Evolutionary conservation across 192 early-diverging fungal species (phyloP).

Genomic region (Rhizoclosmatium sp.): DNA sequence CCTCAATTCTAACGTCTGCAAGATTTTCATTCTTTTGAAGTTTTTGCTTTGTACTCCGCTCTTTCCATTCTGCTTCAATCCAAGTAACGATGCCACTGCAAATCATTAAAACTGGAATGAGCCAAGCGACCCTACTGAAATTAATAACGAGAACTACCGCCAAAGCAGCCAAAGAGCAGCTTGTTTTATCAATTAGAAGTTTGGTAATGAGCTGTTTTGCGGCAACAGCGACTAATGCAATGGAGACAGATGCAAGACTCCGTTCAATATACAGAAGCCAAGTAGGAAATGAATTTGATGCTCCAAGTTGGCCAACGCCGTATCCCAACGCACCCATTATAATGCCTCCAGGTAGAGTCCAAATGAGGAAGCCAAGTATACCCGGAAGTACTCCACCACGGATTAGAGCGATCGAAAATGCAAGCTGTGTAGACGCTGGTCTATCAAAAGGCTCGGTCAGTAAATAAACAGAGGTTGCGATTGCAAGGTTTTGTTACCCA

Average conservation of each 20-base stretch:
- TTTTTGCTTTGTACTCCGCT: not conserved
- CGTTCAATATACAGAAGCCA: slow-evolving; percentile 62
- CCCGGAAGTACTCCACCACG: slow-evolving; percentile 47
- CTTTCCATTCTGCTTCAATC: not conserved
- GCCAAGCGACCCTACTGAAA: slow-evolving; percentile 45
- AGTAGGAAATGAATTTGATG: not conserved
- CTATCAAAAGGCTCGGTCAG: not conserved
- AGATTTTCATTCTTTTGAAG: not conserved
- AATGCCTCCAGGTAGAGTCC: slow-evolving; percentile 64
- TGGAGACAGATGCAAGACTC: slow-evolving; percentile 59
- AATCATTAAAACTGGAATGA: slow-evolving; percentile 65
- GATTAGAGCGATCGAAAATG: slow-evolving; percentile 51
- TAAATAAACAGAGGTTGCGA: slow-evolving; percentile 5
- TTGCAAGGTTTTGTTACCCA: slow-evolving; percentile 34
- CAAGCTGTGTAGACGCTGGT: slow-evolving; percentile 48
- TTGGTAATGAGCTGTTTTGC: slow-evolving; percentile 39
- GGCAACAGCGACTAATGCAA: slow-evolving; percentile 70
- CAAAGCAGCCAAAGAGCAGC: slow-evolving; percentile 8
- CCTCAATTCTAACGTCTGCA: not conserved
- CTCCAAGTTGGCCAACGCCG: slow-evolving; percentile 50
- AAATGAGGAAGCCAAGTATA: slow-evolving; percentile 49
- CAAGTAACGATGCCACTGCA: slow-evolving; percentile 48
- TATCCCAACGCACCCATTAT: slow-evolving; percentile 63
- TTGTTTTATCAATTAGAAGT: slow-evolving; percentile 23
- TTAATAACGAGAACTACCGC: slow-evolving; percentile 38